Evolutionary conservation across 2,329 filamentous ascomycete species (phyloP), one percentile per base, ranked within the genome.

Genomic region (Aspergillus eucalypticola): DNA sequence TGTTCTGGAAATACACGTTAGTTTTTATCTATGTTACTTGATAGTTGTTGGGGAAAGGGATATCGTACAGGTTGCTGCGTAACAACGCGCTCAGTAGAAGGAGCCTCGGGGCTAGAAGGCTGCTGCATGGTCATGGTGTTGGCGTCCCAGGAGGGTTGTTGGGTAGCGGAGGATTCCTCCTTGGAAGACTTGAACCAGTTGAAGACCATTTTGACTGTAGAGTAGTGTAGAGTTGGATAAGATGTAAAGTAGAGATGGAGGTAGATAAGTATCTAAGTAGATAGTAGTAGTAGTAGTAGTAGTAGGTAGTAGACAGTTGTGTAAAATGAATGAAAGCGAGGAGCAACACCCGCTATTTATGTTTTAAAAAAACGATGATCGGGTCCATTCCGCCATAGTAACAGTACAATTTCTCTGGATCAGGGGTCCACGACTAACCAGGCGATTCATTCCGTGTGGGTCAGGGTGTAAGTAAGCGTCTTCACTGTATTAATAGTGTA

Each of bases 111-210:
- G 53, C 66, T 66, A 13, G 64, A 55, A 3, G 69, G 70, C 59
- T 71, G 70, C 27, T 70, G 63, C 67, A 71, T 70, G 39, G 69
- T 66, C 57, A 71, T 53, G 15, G 69, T 70, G 46, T 66, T 62
- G 15, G 70, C 59, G 49, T 72, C 66, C 67, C 70, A 73, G 48
- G 64, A 60, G 5, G 63, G 59, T 54, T 66, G 41, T 11, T 60
- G 54, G 13, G 49, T 41, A 1, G 54, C 58, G 27, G 66, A 11
- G 38, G 65, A 48, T 44, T 66, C 55, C 39, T 69, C 50, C 48
- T 67, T 63, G 41, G 66, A 62, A 58, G 68, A 66, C 54, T 68
- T 71, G 67, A 73, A 71, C 50, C 63, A 65, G 61, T 63, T 62
- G 64, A 71, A 70, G 5, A 35, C 32, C 65, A 67, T 66, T 51